A percentile compares a stretch with the other conserved stretches of the same genome.
phyloP scores from a whole-genome alignment of 2,329 filamentous ascomycete genomes.

The Calcarisporium arbuscula region DNA sequence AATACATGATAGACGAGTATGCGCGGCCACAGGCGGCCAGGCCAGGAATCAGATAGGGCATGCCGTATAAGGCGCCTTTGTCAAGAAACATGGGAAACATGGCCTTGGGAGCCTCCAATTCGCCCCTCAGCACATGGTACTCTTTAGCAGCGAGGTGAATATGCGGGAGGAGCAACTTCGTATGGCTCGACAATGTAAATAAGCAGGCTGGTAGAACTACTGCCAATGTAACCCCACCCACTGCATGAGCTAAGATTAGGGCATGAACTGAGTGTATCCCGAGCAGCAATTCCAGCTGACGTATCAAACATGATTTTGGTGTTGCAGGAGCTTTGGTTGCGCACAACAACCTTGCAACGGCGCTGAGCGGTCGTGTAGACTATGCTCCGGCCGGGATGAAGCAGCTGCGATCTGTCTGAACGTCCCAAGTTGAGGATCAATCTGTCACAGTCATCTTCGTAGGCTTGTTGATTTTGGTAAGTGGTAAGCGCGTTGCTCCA shows the following conservation, averaged over 20 bases:
- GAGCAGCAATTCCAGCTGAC: background rate
- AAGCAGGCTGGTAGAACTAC: background rate
- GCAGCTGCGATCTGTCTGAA: background rate
- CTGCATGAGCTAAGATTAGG: background rate
- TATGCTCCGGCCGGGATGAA: background rate
- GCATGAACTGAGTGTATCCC: background rate
- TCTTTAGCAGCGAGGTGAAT: background rate
- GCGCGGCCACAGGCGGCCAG: too few relatives aligned
- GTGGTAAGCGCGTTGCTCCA: background rate
- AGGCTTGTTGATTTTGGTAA: background rate
- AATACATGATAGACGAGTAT: too few relatives aligned
- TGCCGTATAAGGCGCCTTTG: too few relatives aligned
- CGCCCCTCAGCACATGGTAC: too few relatives aligned
- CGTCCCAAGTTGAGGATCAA: background rate
- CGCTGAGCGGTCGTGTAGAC: background rate
- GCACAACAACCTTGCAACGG: background rate
- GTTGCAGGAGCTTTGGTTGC: background rate
- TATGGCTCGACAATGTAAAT: background rate
- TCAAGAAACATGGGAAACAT: too few relatives aligned
- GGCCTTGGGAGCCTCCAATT: too few relatives aligned
- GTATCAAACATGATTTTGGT: background rate
- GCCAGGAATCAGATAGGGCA: too few relatives aligned
- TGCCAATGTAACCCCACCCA: background rate
- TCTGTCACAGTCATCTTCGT: background rate
- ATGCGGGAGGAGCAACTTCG: background rate